Evolutionary conservation across 176 grass and related monocot species (phyloP).

Genomic region (Zea luxurians): DNA sequence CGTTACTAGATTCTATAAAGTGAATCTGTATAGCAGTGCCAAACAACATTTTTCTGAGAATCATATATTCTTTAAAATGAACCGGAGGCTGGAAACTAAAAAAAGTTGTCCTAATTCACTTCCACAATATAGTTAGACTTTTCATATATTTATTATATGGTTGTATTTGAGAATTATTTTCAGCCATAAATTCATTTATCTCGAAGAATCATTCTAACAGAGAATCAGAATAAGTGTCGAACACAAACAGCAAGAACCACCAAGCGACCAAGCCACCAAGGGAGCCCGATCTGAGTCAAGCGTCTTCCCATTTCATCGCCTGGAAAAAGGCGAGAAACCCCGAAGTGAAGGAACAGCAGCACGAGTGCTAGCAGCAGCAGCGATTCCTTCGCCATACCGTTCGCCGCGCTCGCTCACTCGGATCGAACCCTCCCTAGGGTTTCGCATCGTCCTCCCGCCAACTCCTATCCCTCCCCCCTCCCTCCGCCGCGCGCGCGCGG

Average conservation of each 20-base stretch:
- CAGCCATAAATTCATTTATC: no score
- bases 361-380: not conserved
- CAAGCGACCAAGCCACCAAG: not conserved
- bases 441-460: slow-evolving; percentile 14
- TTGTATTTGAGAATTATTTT: no score
- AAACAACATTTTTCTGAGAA: no score
- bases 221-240: not conserved
- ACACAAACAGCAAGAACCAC: slow-evolving; percentile 37
- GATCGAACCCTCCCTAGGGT: slow-evolving; percentile 44
- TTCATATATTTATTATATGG: no score
- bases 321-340: slow-evolving; percentile 25
- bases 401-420: not conserved
- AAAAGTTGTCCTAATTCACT: no score
- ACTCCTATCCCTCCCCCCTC: not conserved
- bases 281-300: slow-evolving; percentile 34
- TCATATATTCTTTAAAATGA: no score
- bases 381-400: slow-evolving; percentile 4
- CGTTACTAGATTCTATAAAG: no score
- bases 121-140: no score
- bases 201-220: no score
- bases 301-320: not conserved
- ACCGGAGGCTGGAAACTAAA: no score
- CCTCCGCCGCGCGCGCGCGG: slow-evolving; percentile 33
- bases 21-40: no score
- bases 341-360: slow-evolving; percentile 4